Conservation (phyloP, 768 basidiomycete genomes). For the Tephrocybe sp. region DNA sequence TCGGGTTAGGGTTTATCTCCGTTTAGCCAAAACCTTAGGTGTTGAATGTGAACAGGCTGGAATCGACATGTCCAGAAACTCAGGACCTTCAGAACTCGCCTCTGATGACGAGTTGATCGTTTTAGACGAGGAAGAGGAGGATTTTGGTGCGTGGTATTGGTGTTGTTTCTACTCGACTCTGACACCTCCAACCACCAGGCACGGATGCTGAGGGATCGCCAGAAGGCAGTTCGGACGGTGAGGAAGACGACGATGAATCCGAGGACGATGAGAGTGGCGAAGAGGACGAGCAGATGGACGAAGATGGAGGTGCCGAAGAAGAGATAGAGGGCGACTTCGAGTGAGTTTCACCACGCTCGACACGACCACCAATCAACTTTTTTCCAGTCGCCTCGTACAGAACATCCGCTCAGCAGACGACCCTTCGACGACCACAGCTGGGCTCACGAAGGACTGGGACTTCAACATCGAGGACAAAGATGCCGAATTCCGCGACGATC, state of each 20-base stretch:
- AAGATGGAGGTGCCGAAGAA: slow-evolving; percentile 35
- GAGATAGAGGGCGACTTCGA: slow-evolving; percentile 65
- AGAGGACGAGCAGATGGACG: slow-evolving; percentile 14
- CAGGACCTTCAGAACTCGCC: slow-evolving; percentile 1
- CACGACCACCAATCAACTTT: neutral
- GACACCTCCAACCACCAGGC: neutral
- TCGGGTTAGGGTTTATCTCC: neutral
- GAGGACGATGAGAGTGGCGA: slow-evolving; percentile 18
- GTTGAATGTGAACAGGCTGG: too few species aligned
- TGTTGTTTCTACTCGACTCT: neutral
- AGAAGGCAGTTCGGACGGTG: slow-evolving; percentile 11
- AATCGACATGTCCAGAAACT: too few species aligned
- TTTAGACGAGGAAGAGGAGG: slow-evolving; percentile 21
- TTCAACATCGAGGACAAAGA: slow-evolving; percentile 68
- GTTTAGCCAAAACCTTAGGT: neutral
- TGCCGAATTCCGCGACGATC: slow-evolving; percentile 69
- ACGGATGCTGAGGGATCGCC: slow-evolving; percentile 8
- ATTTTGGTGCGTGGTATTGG: slow-evolving; percentile 10
- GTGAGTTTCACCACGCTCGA: slow-evolving; percentile 25
- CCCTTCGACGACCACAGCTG: slow-evolving; percentile 34
- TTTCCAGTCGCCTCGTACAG: slow-evolving; percentile 61
- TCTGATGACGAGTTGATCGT: slow-evolving; percentile 18
- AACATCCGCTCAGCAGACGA: slow-evolving; percentile 59
- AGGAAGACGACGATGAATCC: slow-evolving; percentile 8
- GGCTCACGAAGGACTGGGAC: slow-evolving; percentile 71